These are phyloP conservation scores for Beta macrorhiza DNA, from an alignment of 179 eudicot species.

Conservation along the genomic window DNA sequence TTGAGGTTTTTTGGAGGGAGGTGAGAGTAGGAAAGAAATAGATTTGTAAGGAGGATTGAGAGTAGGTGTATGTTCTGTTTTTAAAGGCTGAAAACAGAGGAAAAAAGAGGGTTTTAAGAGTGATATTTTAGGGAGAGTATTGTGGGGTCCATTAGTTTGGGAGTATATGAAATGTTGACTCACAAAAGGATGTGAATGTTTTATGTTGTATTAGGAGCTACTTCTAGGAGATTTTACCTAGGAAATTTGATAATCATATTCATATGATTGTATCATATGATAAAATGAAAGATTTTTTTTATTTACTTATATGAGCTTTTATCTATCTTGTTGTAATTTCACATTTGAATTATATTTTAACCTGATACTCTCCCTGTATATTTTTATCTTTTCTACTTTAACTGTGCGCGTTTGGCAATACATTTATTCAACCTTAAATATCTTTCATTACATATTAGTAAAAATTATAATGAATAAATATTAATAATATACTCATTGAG, in stretches of 20 bases:
- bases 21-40: not conserved
- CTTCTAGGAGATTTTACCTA: constrained; percentile 15
- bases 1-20: not conserved
- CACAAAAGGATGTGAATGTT: constrained; percentile 15
- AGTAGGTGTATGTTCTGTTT: not conserved
- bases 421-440: too few species aligned
- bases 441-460: too few species aligned
- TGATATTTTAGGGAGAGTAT: not conserved
- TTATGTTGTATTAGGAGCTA: not conserved
- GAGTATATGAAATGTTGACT: constrained; percentile 1
- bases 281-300: not conserved
- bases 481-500: too few species aligned
- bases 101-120: not conserved
- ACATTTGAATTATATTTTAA: too few species aligned
- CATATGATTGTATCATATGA: constrained; percentile 2
- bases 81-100: constrained; percentile 13
- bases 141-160: constrained; percentile 20
- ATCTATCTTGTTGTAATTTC: too few species aligned
- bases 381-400: too few species aligned
- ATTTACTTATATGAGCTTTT: too few species aligned
- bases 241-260: constrained; percentile 9
- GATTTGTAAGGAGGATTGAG: not conserved
- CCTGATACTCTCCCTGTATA: too few species aligned
- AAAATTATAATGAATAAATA: too few species aligned
- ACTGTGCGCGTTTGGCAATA: too few species aligned